Evolutionary conservation across 1,284 basidiomycete genomes (phyloP).

Genomic region (Trametes pubescens): DNA sequence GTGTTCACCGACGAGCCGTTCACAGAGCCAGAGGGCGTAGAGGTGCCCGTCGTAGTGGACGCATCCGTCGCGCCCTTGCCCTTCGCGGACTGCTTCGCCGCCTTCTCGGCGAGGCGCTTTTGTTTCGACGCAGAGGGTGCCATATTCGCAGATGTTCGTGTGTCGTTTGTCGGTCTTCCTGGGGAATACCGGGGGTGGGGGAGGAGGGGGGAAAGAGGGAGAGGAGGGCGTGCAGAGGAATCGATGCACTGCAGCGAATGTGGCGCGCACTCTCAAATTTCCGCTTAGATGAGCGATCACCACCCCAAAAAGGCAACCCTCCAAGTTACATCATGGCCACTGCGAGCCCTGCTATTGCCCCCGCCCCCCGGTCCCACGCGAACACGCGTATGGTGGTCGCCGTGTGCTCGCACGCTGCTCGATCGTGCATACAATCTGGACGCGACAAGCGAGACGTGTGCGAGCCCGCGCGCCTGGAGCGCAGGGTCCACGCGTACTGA

Average conservation of each 20-base stretch:
- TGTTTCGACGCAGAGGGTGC: conserved; percentile 83
- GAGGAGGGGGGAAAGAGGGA: conserved; percentile 10
- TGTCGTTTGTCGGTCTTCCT: not conserved
- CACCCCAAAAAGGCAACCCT: conserved; percentile 15
- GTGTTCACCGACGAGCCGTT: conserved; percentile 70
- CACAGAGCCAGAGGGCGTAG: conserved; percentile 66
- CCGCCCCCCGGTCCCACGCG: not conserved
- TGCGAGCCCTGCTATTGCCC: not conserved
- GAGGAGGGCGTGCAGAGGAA: conserved; percentile 5
- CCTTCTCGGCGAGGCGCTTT: conserved; percentile 90
- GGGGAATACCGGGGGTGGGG: conserved; percentile 8
- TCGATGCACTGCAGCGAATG: conserved; percentile 5
- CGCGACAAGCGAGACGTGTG: no score
- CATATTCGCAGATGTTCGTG: conserved; percentile 50
- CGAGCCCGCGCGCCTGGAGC: no score
- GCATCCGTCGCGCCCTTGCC: conserved; percentile 49
- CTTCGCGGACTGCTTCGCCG: conserved; percentile 76
- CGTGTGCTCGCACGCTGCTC: not conserved
- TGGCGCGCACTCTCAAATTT: conserved; percentile 34
- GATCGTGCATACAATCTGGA: not conserved
- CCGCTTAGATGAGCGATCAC: conserved; percentile 36
- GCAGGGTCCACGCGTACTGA: no score
- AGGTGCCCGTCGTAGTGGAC: conserved; percentile 52
- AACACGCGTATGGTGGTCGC: not conserved
- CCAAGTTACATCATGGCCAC: conserved; percentile 5